Base-by-base conservation (phyloP, 768 basidiomycete genomes). In the Coprinellus micaceus region DNA sequence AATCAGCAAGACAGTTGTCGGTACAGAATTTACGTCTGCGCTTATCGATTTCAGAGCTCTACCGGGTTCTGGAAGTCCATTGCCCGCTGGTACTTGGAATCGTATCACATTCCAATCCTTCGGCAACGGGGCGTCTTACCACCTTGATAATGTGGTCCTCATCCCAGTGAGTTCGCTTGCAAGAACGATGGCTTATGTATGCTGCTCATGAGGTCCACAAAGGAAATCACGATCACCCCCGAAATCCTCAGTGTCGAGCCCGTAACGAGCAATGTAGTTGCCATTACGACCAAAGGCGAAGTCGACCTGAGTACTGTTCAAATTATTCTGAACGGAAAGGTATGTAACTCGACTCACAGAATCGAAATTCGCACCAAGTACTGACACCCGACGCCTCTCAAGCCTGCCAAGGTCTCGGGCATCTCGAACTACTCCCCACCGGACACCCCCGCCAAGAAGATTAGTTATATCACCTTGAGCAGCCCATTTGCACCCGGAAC, bases 161-260 rank as follows among this genome's bases (percentile, higher is more conserved):
- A 68, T 81, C 30, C 67, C 67, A 37, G 75, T 77, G 60, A 57
- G 72, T 10, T 26, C 12, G 29, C 3, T 33, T 11, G 24, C 29
- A 30, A 24, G 29, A 40, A 24, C 50, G 36, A 50, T 26, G 33
- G 13, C 1, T 22, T 11, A 5, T 25, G 12, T 44, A 26, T 29
- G 30, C 33, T 43, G 36, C n/a, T n/a, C n/a, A n/a, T 33, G 33
- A 33, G 13, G 33, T 33, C 33, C 33, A 41, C 5, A 29, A 10
- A 79, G 75, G 61, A 65, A 36, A 79, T 82, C 56, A 64, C 76
- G 48, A 66, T 83, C 28, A 61, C 69, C 2, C 81, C 81, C 3
- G 61, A 77, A 56, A 76, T 83, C 61, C 67, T 83, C 59, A 77
- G 77, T 54, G 81, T 80, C 0, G 81, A 82, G 58, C 81, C 81